Evolutionary conservation across 257 asterid species (phyloP).

Genomic region (Ilex asprella): DNA sequence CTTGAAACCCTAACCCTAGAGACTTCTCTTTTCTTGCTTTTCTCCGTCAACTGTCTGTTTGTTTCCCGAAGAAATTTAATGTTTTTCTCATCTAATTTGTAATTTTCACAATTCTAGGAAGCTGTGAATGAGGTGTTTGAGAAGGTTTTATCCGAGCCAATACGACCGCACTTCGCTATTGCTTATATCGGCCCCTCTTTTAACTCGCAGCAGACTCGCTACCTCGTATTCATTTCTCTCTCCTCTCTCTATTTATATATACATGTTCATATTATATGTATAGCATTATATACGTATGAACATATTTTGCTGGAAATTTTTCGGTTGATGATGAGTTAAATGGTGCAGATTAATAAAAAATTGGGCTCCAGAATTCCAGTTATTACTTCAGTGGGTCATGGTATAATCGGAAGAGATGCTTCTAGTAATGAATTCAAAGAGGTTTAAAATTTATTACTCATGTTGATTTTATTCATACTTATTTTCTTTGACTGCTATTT

Average conservation of each 20-base stretch:
- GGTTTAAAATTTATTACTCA: slow-evolving; percentile 26
- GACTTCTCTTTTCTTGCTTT: no score
- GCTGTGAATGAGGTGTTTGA: slow-evolving; percentile 71
- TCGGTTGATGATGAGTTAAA: background rate
- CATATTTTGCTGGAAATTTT: background rate
- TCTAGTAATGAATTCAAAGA: slow-evolving; percentile 45
- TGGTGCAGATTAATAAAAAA: slow-evolving; percentile 47
- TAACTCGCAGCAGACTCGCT: slow-evolving; percentile 32
- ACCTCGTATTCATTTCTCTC: slow-evolving; percentile 31
- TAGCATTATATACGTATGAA: background rate
- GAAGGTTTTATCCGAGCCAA: slow-evolving; percentile 59
- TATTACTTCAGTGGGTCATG: slow-evolving; percentile 44
- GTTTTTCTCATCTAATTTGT: no score
- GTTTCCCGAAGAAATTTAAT: no score
- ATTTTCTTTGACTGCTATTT: background rate
- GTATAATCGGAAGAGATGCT: slow-evolving; percentile 61
- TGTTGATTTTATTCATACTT: background rate
- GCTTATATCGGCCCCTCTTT: slow-evolving; percentile 54
- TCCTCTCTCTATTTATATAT: background rate
- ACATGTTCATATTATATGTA: slow-evolving; percentile 3
- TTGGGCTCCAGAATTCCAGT: slow-evolving; percentile 51
- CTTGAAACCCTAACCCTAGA: no score
- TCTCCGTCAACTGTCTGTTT: no score
- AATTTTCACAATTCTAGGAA: slow-evolving; percentile 21
- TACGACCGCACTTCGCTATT: slow-evolving; percentile 76